These are phyloP conservation scores for Pythium dissimile DNA, from an alignment of 352 stramenopile species.

Conservation along the genomic window DNA sequence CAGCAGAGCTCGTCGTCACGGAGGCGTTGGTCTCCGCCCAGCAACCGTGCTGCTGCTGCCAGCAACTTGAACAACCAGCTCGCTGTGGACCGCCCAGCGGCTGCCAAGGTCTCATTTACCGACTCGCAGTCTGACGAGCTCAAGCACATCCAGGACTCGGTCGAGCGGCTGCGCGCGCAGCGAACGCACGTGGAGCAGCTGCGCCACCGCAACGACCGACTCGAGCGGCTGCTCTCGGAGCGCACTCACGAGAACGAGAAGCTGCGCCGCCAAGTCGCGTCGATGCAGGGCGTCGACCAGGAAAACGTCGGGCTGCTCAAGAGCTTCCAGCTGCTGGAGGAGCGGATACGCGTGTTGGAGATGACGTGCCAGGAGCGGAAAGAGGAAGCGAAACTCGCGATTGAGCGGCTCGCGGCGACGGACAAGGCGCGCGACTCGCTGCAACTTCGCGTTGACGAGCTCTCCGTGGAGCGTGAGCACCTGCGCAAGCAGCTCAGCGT, in stretches of 20 bases:
- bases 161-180: conserved; percentile 45
- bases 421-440: conserved; percentile 42
- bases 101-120: conserved; percentile 15
- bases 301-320: conserved; percentile 56
- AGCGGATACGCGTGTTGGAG: conserved; percentile 42
- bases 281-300: conserved; percentile 37
- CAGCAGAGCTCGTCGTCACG: neutral
- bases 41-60: neutral
- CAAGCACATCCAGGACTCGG: conserved; percentile 51
- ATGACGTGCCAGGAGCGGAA: conserved; percentile 23
- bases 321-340: conserved; percentile 52
- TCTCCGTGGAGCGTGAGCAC: conserved; percentile 32
- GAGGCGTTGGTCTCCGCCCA: neutral
- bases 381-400: conserved; percentile 4
- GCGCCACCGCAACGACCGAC: conserved; percentile 32
- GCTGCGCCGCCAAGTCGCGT: conserved; percentile 34
- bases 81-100: too few relatives aligned
- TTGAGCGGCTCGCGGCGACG: neutral
- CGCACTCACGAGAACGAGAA: conserved; percentile 41
- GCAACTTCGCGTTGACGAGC: conserved; percentile 26
- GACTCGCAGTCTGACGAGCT: conserved; percentile 17
- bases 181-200: conserved; percentile 54
- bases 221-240: conserved; percentile 31
- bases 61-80: neutral
- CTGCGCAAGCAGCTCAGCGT: conserved; percentile 18